Conservation (phyloP, 768 basidiomycete species). For the Russula earlei region DNA sequence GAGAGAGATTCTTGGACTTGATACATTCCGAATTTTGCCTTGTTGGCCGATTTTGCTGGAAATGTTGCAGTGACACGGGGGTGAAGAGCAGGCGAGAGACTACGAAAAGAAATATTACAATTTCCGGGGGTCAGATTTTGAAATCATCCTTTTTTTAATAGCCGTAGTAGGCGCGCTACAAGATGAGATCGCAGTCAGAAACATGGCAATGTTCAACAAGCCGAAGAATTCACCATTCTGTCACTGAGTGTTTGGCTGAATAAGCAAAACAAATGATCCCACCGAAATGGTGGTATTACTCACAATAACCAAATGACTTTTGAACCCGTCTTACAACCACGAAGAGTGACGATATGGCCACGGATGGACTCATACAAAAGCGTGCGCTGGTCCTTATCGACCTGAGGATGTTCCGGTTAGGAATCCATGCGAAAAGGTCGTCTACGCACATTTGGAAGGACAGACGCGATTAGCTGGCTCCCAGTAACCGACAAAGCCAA, state of each 20-base stretch:
- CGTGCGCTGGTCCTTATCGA: constrained; percentile 79
- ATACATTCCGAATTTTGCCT: constrained; percentile 15
- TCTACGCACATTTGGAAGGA: constrained; percentile 57
- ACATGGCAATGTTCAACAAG: neutral
- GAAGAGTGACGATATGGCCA: constrained; percentile 81
- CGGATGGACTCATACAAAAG: constrained; percentile 77
- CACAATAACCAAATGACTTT: constrained; percentile 88
- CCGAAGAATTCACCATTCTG: constrained; percentile 39
- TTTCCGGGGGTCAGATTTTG: constrained; percentile 11
- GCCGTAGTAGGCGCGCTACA: constrained; percentile 56
- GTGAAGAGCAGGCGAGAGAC: constrained; percentile 4
- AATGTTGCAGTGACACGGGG: constrained; percentile 15
- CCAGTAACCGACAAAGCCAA: constrained; percentile 76
- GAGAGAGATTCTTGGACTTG: constrained; percentile 15
- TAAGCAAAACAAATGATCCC: neutral
- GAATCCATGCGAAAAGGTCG: neutral
- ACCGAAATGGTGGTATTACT: constrained; percentile 18
- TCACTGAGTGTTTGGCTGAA: constrained; percentile 32
- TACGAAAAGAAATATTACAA: constrained; percentile 15
- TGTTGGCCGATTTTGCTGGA: constrained; percentile 9
- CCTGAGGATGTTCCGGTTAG: constrained; percentile 33
- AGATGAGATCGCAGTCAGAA: constrained; percentile 18
- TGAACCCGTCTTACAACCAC: constrained; percentile 85
- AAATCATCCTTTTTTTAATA: constrained; percentile 12
- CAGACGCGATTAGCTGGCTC: constrained; percentile 76